phyloP scores from a whole-genome alignment of 257 asterid genomes.

The Solanum paucissectum region DNA sequence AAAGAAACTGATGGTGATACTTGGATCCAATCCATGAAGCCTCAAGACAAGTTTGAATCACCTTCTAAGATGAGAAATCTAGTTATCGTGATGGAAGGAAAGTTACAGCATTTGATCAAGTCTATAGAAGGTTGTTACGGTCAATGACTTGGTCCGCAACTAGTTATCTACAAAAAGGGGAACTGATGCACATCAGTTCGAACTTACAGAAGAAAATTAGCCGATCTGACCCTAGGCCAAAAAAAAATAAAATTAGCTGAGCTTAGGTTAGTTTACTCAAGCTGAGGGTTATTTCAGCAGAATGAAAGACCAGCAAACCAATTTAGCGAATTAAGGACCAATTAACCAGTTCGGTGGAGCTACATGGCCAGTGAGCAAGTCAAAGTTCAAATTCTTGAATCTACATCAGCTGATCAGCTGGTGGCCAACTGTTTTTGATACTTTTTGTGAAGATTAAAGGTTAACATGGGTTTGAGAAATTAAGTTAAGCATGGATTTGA shows the following conservation, averaged over 20 bases:
- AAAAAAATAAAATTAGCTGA: neutral
- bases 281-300: neutral
- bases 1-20: neutral
- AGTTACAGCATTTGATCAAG: neutral
- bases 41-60: neutral
- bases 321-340: neutral
- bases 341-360: too few species aligned
- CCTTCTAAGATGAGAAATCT: neutral
- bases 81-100: neutral
- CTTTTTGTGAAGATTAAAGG: neutral
- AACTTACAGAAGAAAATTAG: neutral
- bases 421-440: neutral
- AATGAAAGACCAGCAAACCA: neutral
- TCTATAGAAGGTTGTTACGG: neutral
- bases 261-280: neutral
- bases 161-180: neutral
- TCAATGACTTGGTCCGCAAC: neutral
- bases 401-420: neutral
- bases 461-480: neutral
- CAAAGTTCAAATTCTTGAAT: neutral
- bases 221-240: neutral
- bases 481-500: neutral
- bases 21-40: neutral
- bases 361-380: neutral
- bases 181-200: neutral